phyloP scores from a whole-genome alignment of 257 asterid genomes.

The Jacaranda mimosifolia region DNA sequence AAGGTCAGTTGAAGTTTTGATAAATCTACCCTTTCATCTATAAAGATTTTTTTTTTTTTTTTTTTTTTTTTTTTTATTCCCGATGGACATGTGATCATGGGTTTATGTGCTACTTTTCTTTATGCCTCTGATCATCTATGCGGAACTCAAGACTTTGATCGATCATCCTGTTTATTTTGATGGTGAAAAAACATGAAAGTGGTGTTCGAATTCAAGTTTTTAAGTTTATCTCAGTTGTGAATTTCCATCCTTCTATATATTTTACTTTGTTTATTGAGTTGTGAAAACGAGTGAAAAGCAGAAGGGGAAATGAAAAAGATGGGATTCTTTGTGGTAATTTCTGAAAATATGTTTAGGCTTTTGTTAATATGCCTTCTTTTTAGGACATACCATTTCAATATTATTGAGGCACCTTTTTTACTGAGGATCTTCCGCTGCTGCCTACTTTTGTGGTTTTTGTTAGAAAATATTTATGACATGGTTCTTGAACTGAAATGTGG shows the following conservation, averaged over 20 bases:
- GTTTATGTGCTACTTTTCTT: not conserved
- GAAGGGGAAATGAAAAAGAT: not conserved
- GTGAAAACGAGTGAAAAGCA: conserved; percentile 11
- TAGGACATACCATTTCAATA: not conserved
- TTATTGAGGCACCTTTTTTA: not conserved
- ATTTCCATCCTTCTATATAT: not conserved
- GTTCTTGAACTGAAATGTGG: conserved; percentile 27
- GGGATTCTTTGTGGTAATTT: not conserved
- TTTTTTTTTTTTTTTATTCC: too few relatives aligned
- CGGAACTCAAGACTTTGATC: not conserved
- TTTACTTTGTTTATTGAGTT: not conserved
- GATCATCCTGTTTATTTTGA: not conserved
- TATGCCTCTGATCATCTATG: conserved; percentile 5
- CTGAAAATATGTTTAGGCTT: not conserved
- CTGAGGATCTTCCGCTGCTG: not conserved
- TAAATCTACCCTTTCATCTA: not conserved
- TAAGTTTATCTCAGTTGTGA: conserved; percentile 5
- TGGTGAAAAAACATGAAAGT: conserved; percentile 22
- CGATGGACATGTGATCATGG: conserved; percentile 20
- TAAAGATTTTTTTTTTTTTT: not conserved
- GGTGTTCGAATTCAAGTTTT: not conserved
- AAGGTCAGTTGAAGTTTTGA: conserved; percentile 45
- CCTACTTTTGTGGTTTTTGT: conserved; percentile 4
- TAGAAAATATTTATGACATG: not conserved
- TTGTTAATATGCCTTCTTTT: not conserved